Evolutionary conservation across 768 basidiomycete genomes (phyloP).

Genomic region (Hygrophorus russula): DNA sequence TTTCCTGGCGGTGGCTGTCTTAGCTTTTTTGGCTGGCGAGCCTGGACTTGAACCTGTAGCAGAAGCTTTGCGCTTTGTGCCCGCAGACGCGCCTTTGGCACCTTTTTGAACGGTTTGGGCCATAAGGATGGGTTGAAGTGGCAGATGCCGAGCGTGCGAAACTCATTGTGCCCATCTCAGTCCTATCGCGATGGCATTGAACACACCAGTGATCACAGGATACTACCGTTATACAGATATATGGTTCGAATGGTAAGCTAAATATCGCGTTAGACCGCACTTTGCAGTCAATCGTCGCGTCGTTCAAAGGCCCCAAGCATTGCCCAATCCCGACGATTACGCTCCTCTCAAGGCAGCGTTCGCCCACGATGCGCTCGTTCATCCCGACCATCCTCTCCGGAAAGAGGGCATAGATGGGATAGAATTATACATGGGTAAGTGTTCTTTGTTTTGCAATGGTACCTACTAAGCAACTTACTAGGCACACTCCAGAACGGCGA

Average conservation of each 20-base stretch:
- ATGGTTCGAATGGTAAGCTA: conserved; percentile 62
- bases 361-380: conserved; percentile 57
- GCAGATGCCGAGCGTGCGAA: conserved; percentile 3
- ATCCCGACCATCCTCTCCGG: conserved; percentile 64
- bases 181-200: conserved; percentile 12
- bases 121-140: conserved; percentile 28
- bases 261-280: neutral
- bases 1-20: conserved; percentile 65
- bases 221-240: conserved; percentile 83
- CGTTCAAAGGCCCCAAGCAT: conserved; percentile 38
- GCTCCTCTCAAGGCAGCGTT: conserved; percentile 59
- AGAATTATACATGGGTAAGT: conserved; percentile 58
- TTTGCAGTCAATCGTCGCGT: neutral
- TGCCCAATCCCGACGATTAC: conserved; percentile 49
- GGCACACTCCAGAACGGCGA: conserved; percentile 65
- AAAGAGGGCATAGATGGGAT: conserved; percentile 52
- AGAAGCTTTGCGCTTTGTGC: conserved; percentile 36
- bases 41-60: conserved; percentile 31
- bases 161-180: neutral
- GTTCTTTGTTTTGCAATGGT: neutral
- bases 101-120: conserved; percentile 57
- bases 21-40: conserved; percentile 41
- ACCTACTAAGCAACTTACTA: conserved; percentile 11
- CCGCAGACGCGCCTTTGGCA: conserved; percentile 31
- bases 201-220: conserved; percentile 43